These are phyloP conservation scores for Tephrocybe sp. DNA, from an alignment of 768 basidiomycete genomes.

Conservation along the genomic window DNA sequence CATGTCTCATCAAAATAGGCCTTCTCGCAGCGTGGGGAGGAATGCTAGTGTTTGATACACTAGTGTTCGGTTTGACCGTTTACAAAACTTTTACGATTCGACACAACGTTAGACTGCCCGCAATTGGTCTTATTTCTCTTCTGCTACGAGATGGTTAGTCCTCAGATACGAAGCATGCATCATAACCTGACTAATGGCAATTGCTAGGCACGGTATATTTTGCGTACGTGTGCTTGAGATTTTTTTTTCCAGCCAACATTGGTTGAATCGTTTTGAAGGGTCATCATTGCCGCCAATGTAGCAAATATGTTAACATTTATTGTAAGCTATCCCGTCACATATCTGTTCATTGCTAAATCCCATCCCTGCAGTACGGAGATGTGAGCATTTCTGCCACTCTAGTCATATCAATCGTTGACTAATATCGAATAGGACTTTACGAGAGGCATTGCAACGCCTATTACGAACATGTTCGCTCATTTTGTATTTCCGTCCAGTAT, in stretches of 20 bases:
- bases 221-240: conserved; percentile 21
- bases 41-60: conserved; percentile 38
- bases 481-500: neutral
- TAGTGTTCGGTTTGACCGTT: conserved; percentile 40
- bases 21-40: conserved; percentile 35
- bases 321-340: conserved; percentile 27
- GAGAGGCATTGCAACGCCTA: conserved; percentile 29
- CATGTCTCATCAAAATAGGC: conserved; percentile 16
- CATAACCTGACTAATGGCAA: neutral
- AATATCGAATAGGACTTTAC: conserved; percentile 24
- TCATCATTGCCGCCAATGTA: conserved; percentile 34
- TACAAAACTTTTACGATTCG: conserved; percentile 33
- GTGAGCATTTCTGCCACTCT: conserved; percentile 20
- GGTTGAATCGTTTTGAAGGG: conserved; percentile 14
- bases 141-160: conserved; percentile 38
- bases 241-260: too few relatives aligned
- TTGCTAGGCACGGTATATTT: conserved; percentile 37
- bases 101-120: conserved; percentile 11
- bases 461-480: conserved; percentile 33
- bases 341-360: too few relatives aligned
- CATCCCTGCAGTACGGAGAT: conserved; percentile 26
- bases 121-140: conserved; percentile 27
- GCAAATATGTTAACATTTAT: conserved; percentile 37
- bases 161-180: neutral
- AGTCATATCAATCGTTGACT: neutral